These are phyloP conservation scores for Harringtonia lauricola DNA, from an alignment of 2,329 filamentous ascomycete genomes.

Conservation along the genomic window DNA sequence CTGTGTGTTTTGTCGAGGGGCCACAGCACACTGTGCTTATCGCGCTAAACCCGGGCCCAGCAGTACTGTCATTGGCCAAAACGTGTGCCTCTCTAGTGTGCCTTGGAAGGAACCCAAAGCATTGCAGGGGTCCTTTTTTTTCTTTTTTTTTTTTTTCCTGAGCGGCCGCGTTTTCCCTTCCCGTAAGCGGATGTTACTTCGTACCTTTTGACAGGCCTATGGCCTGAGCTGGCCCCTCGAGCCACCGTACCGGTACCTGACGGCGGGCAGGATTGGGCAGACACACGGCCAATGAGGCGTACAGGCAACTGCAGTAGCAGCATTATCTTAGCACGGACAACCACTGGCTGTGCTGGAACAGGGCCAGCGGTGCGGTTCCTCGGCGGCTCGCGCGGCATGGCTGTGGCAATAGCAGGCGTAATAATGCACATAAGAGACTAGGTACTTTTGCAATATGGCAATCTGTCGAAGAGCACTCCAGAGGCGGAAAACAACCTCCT, in stretches of 20 bases:
- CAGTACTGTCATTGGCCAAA: neutral
- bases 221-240: neutral
- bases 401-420: no score
- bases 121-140: neutral
- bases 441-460: no score
- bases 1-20: no score
- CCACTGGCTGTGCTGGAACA: no score
- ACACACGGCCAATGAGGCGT: neutral
- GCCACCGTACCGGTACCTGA: neutral
- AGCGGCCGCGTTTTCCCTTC: neutral
- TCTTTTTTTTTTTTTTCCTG: neutral
- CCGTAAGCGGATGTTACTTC: no score
- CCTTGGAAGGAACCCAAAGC: neutral
- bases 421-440: no score
- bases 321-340: no score
- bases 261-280: neutral
- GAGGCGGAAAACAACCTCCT: no score
- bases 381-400: no score
- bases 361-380: no score
- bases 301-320: neutral
- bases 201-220: neutral
- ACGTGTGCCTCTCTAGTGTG: neutral
- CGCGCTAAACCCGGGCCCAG: neutral
- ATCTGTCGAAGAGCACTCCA: no score
- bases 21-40: slow-evolving; percentile 1